Evolutionary conservation across 2,329 filamentous ascomycete genomes (phyloP), one percentile per base, ranked within the genome.

Genomic region (Penicillium sp.): DNA sequence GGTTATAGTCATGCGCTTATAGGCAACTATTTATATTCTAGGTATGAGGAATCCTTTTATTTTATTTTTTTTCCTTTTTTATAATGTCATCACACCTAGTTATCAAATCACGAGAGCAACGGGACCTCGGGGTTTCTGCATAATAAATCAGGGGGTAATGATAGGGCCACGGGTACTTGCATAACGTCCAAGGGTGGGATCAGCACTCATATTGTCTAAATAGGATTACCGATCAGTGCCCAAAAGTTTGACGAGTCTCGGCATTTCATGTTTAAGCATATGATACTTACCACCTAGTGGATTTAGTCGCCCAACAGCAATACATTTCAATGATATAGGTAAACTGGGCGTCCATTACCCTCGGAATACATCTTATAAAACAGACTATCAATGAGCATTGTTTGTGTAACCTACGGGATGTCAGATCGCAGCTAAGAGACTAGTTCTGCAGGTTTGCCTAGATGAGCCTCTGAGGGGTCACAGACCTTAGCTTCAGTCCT

Each of bases 401-500:
- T 15, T 27, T 21, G 29, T 52, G 40, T 21, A 12, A 46, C 40
- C 4, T 31, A 3, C 13, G 21, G 6, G 40, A 35, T 23, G 40
- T 46, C 17, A 43, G 21, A 21, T 46, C 31, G 29, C 13, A 21
- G 29, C 29, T 42, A 37, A 27, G 29, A 23, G 23, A 40, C 42
- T 40, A 54, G 12, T 47, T 27, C 33, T 48, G 40, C 47, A 56
- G 31, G 50, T 37, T 43, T 31, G 27, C 46, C 17, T 35, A 50
- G 10, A 50, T 33, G 25, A 33, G 19, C 17, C 27, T 48, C 37
- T 21, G 40, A 49, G 53, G 45, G 53, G 38, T 27, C 29, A 25
- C 15, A 40, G 38, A 38, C 31, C 27, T 37, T 10, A 25, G 31
- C 54, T 42, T 17, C 29, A 38, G 40, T 21, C 38, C 31, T 45